Evolutionary conservation across 148 eudicot genomes (phyloP), one percentile per base, ranked within the genome.

Genomic region (Drosera capensis): DNA sequence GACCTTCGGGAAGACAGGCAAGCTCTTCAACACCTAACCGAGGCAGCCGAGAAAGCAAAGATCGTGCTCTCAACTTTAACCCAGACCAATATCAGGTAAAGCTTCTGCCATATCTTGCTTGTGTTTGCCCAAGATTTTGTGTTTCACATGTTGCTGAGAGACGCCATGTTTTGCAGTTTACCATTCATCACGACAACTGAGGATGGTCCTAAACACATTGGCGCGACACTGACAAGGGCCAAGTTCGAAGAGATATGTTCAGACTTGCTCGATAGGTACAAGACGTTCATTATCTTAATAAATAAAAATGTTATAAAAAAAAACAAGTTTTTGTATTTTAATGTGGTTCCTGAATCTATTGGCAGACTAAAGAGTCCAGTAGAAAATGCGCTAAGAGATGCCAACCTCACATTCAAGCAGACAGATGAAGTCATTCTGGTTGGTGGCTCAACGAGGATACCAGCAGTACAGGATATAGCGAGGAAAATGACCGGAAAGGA

Each of bases 1-100:
- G 73, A 68, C 45, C 73, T 68, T 54, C 52, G 60, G 20, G 63
- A 53, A 58, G 72, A 68, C 46, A 68, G 60, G 36, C 72, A 68
- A 46, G 72, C 72, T 20, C 64, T 68, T 22, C 72, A 68, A 40
- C 73, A 68, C 0, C 65, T 68, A 4, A 68, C 65, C 3, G 68
- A 68, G 40, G 17, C 62, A 23, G 73, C 73, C 25, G 73, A 63
- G 58, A 68, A 68, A 23, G 73, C 73, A 20, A 68, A 68, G 49
- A 68, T 68, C 8, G 73, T 63, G 15, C 29, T 68, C 13, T 68
- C 73, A 9, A 48, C 73, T 19, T 28, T 68, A 43, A 58, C 73
- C 7, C 73, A 68, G 56, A 58, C 73, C 7, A 58, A 31, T 26
- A 54, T 68, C 23, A 68, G 73, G 73, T 63, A n/a, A 45, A 2